Evolutionary conservation across 225 moss, liverwort and hornwort genomes (phyloP).

Genomic region (Bryum argenteum): DNA sequence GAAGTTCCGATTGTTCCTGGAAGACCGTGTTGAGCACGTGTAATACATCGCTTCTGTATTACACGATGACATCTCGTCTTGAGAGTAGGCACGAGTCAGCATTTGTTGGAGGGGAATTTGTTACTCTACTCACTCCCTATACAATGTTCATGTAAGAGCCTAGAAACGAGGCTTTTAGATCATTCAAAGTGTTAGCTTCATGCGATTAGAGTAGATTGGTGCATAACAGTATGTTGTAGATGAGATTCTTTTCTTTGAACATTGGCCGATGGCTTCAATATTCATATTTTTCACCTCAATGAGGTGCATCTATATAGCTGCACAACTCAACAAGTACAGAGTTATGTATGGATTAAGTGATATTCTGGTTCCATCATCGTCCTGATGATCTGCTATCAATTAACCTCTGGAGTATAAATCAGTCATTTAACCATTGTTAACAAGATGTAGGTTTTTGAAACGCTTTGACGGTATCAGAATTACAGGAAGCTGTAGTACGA

Average conservation of each 20-base stretch:
- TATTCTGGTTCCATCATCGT: neutral
- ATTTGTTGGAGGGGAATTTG: conserved; percentile 6
- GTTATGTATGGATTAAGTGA: neutral
- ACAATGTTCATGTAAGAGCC: neutral
- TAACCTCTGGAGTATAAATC: no score
- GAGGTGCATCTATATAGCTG: neutral
- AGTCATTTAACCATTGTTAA: neutral
- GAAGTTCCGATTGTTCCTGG: conserved; percentile 23
- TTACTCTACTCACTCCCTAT: conserved; percentile 1
- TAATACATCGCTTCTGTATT: conserved; percentile 9
- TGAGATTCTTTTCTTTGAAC: conserved; percentile 19
- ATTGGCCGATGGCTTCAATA: neutral
- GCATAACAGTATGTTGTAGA: conserved; percentile 8
- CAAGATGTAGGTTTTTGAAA: neutral
- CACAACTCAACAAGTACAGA: neutral
- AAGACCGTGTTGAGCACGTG: conserved; percentile 9
- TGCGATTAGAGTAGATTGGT: conserved; percentile 16
- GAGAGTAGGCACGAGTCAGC: conserved; percentile 15
- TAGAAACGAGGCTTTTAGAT: conserved; percentile 14
- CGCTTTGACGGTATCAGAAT: conserved; percentile 3
- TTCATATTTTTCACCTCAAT: conserved; percentile 10
- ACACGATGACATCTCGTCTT: conserved; percentile 22
- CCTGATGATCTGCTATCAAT: neutral
- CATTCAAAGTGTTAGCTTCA: conserved; percentile 13
- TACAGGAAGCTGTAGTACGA: neutral